Percentiles rank a stretch among this genome's conserved stretches.
These are phyloP conservation scores for Aeminium ludgeri DNA, from an alignment of 495 filamentous ascomycete species.

Conservation along the genomic window DNA sequence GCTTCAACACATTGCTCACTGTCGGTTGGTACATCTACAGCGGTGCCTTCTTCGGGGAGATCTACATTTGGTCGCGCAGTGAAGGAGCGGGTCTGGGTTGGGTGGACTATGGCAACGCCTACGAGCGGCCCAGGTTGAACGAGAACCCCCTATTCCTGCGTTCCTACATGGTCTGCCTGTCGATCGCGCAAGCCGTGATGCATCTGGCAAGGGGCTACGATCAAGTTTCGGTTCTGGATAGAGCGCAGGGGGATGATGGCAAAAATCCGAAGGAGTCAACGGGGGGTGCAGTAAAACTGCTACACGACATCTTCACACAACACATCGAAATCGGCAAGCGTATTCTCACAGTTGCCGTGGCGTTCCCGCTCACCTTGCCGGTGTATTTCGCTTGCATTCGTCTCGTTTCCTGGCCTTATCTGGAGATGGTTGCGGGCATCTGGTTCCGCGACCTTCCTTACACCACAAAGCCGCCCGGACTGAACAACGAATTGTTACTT, in stretches of 20 bases:
- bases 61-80: conserved; percentile 66
- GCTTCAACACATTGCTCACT: conserved; percentile 31
- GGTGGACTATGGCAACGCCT: conserved; percentile 42
- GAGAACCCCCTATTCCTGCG: conserved; percentile 73
- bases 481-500: conserved; percentile 22
- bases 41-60: conserved; percentile 61
- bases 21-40: conserved; percentile 40
- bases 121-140: conserved; percentile 68
- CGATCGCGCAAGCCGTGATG: conserved; percentile 44
- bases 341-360: background rate
- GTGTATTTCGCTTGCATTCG: conserved; percentile 52
- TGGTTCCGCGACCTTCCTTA: conserved; percentile 55
- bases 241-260: conserved; percentile 18
- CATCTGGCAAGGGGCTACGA: conserved; percentile 68
- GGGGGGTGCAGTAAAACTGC: background rate
- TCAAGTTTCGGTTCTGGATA: conserved; percentile 40
- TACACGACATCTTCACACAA: no score
- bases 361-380: conserved; percentile 22
- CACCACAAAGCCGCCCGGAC: conserved; percentile 35
- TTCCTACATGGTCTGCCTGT: conserved; percentile 48
- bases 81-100: conserved; percentile 47
- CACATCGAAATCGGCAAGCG: no score
- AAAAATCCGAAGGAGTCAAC: conserved; percentile 18
- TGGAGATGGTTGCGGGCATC: conserved; percentile 48
- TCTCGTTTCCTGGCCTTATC: conserved; percentile 44